Percentiles rank a stretch among this genome's conserved stretches.
These are phyloP conservation scores for Pulveroboletus sp. DNA, from an alignment of 768 basidiomycete genomes.

Conservation along the genomic window DNA sequence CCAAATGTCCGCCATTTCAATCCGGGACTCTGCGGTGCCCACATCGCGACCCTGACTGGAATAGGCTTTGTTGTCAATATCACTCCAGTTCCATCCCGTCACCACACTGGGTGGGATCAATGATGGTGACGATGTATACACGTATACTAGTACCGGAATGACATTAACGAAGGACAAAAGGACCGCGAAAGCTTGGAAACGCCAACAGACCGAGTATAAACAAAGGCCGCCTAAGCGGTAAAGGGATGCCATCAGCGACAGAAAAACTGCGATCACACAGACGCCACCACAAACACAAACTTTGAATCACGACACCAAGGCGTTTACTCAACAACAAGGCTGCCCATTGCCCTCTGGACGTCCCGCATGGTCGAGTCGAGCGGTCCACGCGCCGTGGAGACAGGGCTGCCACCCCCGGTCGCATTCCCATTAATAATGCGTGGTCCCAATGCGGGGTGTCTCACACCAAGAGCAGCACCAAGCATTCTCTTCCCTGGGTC, in stretches of 20 bases:
- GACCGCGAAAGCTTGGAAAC: constrained; percentile 13
- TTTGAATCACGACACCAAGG: constrained; percentile 4
- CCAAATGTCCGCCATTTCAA: constrained; percentile 6
- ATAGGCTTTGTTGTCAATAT: neutral
- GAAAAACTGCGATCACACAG: constrained; percentile 18
- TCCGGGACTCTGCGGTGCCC: neutral
- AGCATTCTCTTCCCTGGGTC: constrained; percentile 89
- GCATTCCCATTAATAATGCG: constrained; percentile 45
- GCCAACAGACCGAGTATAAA: constrained; percentile 13
- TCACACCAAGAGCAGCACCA: constrained; percentile 76
- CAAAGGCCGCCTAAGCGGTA: constrained; percentile 15
- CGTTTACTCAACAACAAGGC: constrained; percentile 67
- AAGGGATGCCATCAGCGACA: constrained; percentile 18
- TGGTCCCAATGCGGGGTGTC: constrained; percentile 70
- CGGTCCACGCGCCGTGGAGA: constrained; percentile 30
- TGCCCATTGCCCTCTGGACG: constrained; percentile 72
- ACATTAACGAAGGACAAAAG: constrained; percentile 27
- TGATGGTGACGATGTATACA: constrained; percentile 21
- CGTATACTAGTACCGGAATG: constrained; percentile 21
- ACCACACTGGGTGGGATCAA: neutral
- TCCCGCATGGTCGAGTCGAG: constrained; percentile 59
- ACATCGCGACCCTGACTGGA: constrained; percentile 10
- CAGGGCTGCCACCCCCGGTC: constrained; percentile 30
- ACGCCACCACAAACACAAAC: constrained; percentile 15
- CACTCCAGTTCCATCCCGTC: neutral